A percentile compares a stretch with the other conserved stretches of the same genome.
Conservation (phyloP, 805 yeast genomes). For the Yamadazyma nakazawae region DNA sequence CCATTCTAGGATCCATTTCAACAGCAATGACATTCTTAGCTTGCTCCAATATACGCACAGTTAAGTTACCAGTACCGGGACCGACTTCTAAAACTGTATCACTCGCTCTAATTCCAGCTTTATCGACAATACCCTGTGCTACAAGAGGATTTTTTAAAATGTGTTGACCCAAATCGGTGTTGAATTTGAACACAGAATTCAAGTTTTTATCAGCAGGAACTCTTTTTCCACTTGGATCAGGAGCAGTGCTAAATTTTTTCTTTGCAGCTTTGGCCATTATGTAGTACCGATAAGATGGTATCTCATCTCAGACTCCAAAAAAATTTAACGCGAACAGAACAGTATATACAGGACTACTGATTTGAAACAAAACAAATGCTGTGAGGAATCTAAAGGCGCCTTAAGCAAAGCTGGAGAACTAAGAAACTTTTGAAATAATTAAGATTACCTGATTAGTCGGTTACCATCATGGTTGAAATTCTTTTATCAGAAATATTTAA, state of each 20-base stretch:
- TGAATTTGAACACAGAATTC: slow-evolving; percentile 90
- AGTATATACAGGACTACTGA: slow-evolving; percentile 2
- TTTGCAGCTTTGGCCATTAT: slow-evolving; percentile 62
- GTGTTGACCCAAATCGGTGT: slow-evolving; percentile 96
- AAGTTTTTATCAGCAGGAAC: slow-evolving; percentile 69
- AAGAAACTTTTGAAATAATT: background rate
- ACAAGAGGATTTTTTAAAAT: slow-evolving; percentile 92
- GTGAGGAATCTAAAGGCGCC: background rate
- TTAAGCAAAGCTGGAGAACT: background rate
- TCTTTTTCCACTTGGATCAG: slow-evolving; percentile 45
- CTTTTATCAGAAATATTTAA: slow-evolving; percentile 18
- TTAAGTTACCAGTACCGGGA: slow-evolving; percentile 98
- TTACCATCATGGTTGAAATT: slow-evolving; percentile 5
- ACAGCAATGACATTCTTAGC: slow-evolving; percentile 94
- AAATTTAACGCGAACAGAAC: background rate
- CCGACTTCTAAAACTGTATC: slow-evolving; percentile 95
- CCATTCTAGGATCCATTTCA: slow-evolving; percentile 99
- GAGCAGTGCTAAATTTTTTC: slow-evolving; percentile 53
- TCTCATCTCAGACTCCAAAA: slow-evolving; percentile 2
- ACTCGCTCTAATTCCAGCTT: slow-evolving; percentile 87
- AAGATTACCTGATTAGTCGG: background rate
- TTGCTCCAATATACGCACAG: slow-evolving; percentile 86
- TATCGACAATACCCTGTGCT: slow-evolving; percentile 97
- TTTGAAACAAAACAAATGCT: slow-evolving; percentile 7
- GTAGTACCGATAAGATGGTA: background rate